phyloP scores from a whole-genome alignment of 202 grass and related monocot species.

The Dendrocalamus latiflorus region DNA sequence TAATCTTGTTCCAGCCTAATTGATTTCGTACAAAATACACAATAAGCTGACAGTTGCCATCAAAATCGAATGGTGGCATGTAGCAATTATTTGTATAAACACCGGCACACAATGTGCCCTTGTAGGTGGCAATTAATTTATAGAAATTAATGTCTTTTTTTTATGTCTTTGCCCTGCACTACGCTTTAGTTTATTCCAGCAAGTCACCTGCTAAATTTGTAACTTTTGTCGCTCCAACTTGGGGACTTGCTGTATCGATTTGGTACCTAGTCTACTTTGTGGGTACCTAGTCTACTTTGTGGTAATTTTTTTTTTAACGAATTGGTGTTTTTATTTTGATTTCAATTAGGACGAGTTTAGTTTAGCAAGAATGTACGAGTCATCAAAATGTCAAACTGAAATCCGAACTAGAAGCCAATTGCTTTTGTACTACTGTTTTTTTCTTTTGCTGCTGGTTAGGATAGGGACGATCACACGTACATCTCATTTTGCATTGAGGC shows the following conservation, averaged over 20 bases:
- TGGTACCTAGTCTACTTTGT: neutral
- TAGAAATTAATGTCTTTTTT: neutral
- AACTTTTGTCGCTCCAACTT: neutral
- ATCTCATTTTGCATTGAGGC: neutral
- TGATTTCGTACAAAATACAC: slow-evolving; percentile 16
- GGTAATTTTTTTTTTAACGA: neutral
- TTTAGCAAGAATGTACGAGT: neutral
- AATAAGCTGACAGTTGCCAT: neutral
- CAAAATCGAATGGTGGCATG: neutral
- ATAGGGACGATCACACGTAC: neutral
- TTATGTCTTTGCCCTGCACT: neutral
- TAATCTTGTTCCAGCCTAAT: neutral
- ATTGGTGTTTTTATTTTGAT: neutral
- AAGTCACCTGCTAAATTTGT: neutral
- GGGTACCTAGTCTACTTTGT: too few species aligned
- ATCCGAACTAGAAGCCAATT: neutral
- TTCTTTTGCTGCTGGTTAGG: neutral
- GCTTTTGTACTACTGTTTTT: neutral
- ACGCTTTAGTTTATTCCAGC: neutral
- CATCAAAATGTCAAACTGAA: neutral
- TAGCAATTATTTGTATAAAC: slow-evolving; percentile 11
- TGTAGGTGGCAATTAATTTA: slow-evolving; percentile 18
- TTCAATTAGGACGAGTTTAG: neutral
- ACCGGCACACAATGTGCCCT: slow-evolving; percentile 5
- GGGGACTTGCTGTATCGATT: neutral